A percentile compares a stretch with the other conserved stretches of the same genome.
Conservation (phyloP, 805 yeast species). For the Yarrowia sp. region DNA sequence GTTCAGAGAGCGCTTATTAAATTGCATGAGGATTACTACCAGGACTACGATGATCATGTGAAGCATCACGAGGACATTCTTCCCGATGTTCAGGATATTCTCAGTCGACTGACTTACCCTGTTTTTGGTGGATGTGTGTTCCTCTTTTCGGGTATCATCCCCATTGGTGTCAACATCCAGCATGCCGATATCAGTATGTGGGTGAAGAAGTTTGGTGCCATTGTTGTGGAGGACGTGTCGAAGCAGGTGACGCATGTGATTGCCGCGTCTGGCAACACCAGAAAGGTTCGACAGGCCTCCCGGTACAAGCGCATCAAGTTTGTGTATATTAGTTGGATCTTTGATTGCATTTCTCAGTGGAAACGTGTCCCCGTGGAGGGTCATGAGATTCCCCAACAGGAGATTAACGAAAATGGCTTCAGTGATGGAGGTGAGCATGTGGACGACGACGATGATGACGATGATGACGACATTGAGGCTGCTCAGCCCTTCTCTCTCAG, state of each 20-base stretch:
- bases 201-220: slow-evolving; percentile 92
- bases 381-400: slow-evolving; percentile 49
- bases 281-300: slow-evolving; percentile 82
- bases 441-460: slow-evolving; percentile 41
- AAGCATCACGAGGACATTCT: slow-evolving; percentile 34
- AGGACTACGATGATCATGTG: slow-evolving; percentile 51
- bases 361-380: slow-evolving; percentile 66
- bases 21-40: slow-evolving; percentile 74
- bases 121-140: slow-evolving; percentile 74
- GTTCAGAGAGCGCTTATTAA: slow-evolving; percentile 66
- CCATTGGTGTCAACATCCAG: slow-evolving; percentile 75
- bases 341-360: slow-evolving; percentile 85
- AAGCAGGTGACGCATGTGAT: slow-evolving; percentile 86
- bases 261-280: slow-evolving; percentile 79
- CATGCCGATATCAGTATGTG: slow-evolving; percentile 88
- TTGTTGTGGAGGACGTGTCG: slow-evolving; percentile 72
- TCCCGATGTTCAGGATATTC: slow-evolving; percentile 48
- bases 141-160: slow-evolving; percentile 88
- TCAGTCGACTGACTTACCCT: slow-evolving; percentile 73
- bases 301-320: slow-evolving; percentile 67
- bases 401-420: slow-evolving; percentile 46
- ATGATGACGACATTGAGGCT: slow-evolving; percentile 35
- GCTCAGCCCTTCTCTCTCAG: slow-evolving; percentile 18
- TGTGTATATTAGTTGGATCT: slow-evolving; percentile 93
- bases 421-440: slow-evolving; percentile 46